Conservation (phyloP, 2,329 filamentous ascomycete species). For the Aureobasidium sp. region DNA sequence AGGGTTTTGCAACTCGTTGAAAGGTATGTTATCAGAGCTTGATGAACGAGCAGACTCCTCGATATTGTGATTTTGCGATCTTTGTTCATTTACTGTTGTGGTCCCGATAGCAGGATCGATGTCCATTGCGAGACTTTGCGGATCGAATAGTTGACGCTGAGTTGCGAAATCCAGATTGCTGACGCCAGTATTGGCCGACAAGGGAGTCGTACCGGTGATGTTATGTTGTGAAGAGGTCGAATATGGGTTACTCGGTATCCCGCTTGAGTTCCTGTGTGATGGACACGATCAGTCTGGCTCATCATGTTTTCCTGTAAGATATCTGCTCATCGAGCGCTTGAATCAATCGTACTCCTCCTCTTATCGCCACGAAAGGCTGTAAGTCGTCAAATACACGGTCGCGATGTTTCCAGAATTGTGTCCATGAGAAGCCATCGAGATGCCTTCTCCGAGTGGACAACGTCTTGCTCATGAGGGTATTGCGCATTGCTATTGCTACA, state of each 20-base stretch:
- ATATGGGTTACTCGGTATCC: constrained; percentile 18
- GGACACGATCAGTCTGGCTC: constrained; percentile 14
- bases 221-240: constrained; percentile 10
- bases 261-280: constrained; percentile 16
- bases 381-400: too few relatives aligned
- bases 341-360: not conserved
- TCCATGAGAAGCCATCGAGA: too few relatives aligned
- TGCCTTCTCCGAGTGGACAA: too few relatives aligned
- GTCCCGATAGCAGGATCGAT: constrained; percentile 18
- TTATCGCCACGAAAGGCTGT: too few relatives aligned
- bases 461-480: not conserved
- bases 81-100: constrained; percentile 13
- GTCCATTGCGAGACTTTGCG: constrained; percentile 21
- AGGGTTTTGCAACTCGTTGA: constrained; percentile 39
- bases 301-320: not conserved
- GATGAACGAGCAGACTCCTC: constrained; percentile 18
- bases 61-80: constrained; percentile 10
- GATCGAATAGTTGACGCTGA: constrained; percentile 1
- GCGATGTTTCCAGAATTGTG: too few relatives aligned
- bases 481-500: not conserved
- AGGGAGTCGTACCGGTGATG: not conserved
- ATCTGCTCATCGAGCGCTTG: not conserved
- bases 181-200: not conserved
- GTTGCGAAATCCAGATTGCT: constrained; percentile 2
- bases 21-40: constrained; percentile 26